Percentiles rank a stretch among this genome's conserved stretches.
Conservation (phyloP, 148 eudicot genomes). For the Chenopodium quinoa region DNA sequence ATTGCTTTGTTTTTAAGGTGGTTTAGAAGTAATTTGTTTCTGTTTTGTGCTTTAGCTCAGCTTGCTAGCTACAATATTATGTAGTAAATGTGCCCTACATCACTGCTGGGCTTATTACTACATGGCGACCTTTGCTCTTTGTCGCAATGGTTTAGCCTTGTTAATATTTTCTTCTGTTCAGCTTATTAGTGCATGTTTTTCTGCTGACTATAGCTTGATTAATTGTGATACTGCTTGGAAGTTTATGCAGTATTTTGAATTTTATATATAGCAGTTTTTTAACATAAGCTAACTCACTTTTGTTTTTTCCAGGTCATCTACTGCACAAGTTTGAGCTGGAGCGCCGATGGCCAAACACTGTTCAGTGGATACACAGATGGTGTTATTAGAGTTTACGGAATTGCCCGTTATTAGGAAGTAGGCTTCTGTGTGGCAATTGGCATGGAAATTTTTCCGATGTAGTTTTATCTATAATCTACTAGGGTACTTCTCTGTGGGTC, state of each 20-base stretch:
- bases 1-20: constrained; percentile 5
- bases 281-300: background rate
- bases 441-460: background rate
- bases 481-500: background rate
- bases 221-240: too few species aligned
- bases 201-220: too few species aligned
- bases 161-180: too few species aligned
- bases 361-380: constrained; percentile 90
- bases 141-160: too few species aligned
- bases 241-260: too few species aligned
- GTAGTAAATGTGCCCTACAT: too few species aligned
- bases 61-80: too few species aligned
- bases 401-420: constrained; percentile 51
- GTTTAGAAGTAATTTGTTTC: background rate
- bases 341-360: constrained; percentile 73
- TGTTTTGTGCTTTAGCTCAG: too few species aligned
- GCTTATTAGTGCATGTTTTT: too few species aligned
- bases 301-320: constrained; percentile 49
- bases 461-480: background rate
- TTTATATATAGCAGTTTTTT: too few species aligned
- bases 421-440: background rate
- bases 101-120: too few species aligned
- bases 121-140: too few species aligned
- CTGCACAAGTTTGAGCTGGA: constrained; percentile 84
- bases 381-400: constrained; percentile 61